Base-by-base conservation (phyloP, 148 eudicot species). In the Nepenthes gracilis region DNA sequence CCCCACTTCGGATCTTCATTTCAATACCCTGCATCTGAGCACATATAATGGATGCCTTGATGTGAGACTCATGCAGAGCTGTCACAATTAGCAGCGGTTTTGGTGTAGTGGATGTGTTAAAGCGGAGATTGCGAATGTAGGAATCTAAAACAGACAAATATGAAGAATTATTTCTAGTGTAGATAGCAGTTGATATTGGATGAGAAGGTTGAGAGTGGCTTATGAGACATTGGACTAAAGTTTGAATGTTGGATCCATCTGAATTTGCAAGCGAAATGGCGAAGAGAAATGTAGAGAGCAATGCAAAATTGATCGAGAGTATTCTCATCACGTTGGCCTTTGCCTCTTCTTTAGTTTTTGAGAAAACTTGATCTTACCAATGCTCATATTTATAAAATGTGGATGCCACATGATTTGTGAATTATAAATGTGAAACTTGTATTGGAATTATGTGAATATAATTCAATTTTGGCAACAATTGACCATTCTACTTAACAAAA, bases 1-100 rank as follows among this genome's bases (percentile, higher is more conserved):
- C 48, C 1, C 78, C 78, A 64, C 81, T 78, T 33, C 81, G 68
- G 34, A 74, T 64, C 66, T 74, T 78, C 47, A 78, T 48, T 58
- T 73, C 75, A 35, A 73, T 8, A 5, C 75, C 75, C 4, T 55
- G 49, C 33, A 12, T 63, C 54, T 55, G 65, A 32, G 78, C 78
- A 64, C 81, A 78, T 2, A 70, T 6, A 23, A 80, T 68, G 1
- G 76, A 60, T 5, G 75, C 71, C 69, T 73, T 76, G 64, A 76
- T 74, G 43, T 80, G 80, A 36, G 76, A 69, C 55, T 58, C 52
- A 32, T 73, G 66, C 33, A 57, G 43, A n/a, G 83, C 65, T 10
- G 80, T 60, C 8, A 79, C 38, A 48, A 79, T 79, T 15, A 63
- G 70, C 47, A 79, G 3, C 7, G 80, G 83, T 64, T 73, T 79